These are phyloP conservation scores for Leishmania arabica DNA, from an alignment of 208 protist genomes.

Conservation along the genomic window DNA sequence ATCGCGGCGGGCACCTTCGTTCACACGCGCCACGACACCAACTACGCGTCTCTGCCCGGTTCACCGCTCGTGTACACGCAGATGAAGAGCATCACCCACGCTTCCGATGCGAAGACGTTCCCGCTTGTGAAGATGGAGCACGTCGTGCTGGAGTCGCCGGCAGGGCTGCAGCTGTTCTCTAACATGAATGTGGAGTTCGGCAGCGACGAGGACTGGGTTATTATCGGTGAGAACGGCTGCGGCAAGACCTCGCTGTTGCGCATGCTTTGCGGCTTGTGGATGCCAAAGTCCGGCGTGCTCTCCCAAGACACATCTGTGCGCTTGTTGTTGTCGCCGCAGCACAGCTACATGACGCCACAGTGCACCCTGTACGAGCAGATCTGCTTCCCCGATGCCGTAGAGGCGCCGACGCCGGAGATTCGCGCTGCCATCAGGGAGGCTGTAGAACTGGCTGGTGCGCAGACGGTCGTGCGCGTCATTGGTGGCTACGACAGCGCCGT, in stretches of 20 bases:
- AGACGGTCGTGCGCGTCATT: conserved; percentile 76
- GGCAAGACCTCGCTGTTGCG: conserved; percentile 88
- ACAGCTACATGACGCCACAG: conserved; percentile 83
- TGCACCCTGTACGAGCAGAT: conserved; percentile 88
- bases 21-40: conserved; percentile 10
- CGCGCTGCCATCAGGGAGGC: conserved; percentile 48
- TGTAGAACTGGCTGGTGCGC: conserved; percentile 64
- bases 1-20: conserved; percentile 69
- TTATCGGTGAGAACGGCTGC: conserved; percentile 83
- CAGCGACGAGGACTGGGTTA: conserved; percentile 80
- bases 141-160: conserved; percentile 57
- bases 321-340: conserved; percentile 75
- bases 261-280: conserved; percentile 85
- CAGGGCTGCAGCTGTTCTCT: conserved; percentile 60
- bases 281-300: conserved; percentile 50
- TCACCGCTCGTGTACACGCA: conserved; percentile 48
- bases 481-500: conserved; percentile 69
- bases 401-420: conserved; percentile 33
- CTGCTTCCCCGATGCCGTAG: conserved; percentile 53
- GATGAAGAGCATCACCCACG: conserved; percentile 23
- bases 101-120: conserved; percentile 24
- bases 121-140: conserved; percentile 56
- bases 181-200: conserved; percentile 59
- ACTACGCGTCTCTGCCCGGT: neutral
- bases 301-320: conserved; percentile 45